Percentiles rank a stretch among this genome's conserved stretches.
phyloP scores from a whole-genome alignment of 106 monocot species.

The Dactylorhiza incarnata region DNA sequence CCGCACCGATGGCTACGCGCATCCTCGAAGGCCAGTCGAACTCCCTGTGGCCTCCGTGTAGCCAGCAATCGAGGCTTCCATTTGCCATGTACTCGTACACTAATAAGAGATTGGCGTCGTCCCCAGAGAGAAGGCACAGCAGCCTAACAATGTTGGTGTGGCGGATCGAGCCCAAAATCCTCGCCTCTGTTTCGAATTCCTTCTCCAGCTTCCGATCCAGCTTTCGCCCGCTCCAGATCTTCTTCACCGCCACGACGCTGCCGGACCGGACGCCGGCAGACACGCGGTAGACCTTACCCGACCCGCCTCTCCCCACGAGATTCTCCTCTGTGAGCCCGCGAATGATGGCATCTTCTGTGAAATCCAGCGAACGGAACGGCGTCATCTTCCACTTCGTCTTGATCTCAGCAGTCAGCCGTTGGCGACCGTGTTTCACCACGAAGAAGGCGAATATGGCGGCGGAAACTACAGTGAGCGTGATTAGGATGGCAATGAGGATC shows the following conservation, averaged over 20 bases:
- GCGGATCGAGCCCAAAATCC: conserved; percentile 38
- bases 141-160: conserved; percentile 53
- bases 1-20: conserved; percentile 60
- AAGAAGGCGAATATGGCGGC: not conserved
- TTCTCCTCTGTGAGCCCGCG: conserved; percentile 47
- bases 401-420: conserved; percentile 7
- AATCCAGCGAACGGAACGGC: conserved; percentile 48
- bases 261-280: conserved; percentile 6
- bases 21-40: conserved; percentile 82
- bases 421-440: conserved; percentile 17
- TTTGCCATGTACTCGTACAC: conserved; percentile 64
- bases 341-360: conserved; percentile 42
- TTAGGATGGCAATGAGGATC: conserved; percentile 31
- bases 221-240: conserved; percentile 22
- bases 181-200: conserved; percentile 45
- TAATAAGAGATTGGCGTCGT: conserved; percentile 22
- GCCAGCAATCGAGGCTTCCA: conserved; percentile 49
- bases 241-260: conserved; percentile 25
- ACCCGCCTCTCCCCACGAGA: conserved; percentile 55
- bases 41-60: conserved; percentile 25
- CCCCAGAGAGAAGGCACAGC: conserved; percentile 33
- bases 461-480: conserved; percentile 16
- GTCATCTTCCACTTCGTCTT: conserved; percentile 57
- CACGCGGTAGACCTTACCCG: conserved; percentile 57
- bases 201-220: conserved; percentile 21